Conservation (phyloP, 139 green algal species). For the Astrephomene gubernaculifera region DNA sequence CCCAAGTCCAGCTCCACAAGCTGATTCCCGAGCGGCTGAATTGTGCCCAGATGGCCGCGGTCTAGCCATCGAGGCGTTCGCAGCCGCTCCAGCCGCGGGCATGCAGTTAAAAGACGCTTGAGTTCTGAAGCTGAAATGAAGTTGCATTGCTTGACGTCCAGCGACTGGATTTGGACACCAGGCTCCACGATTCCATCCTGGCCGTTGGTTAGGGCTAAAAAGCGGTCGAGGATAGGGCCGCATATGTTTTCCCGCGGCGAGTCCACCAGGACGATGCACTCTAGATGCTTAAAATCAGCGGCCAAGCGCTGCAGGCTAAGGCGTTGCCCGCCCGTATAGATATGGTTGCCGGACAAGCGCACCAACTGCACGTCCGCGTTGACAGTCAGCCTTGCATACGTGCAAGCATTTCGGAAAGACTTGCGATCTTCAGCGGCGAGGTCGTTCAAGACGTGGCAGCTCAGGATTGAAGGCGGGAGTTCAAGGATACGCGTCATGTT, state of each 20-base stretch:
- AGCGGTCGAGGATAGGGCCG: not conserved
- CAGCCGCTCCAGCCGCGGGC: not conserved
- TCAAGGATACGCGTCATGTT: not conserved
- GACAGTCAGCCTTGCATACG: not conserved
- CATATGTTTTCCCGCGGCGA: not conserved
- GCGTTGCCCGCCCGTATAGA: not conserved
- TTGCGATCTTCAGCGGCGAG: not conserved
- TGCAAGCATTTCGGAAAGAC: not conserved
- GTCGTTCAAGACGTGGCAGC: not conserved
- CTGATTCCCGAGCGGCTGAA: not conserved
- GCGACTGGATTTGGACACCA: not conserved
- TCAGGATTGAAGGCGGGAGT: not conserved
- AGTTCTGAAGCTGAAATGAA: not conserved
- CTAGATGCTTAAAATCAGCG: not conserved
- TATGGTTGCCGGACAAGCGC: not conserved
- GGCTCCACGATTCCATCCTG: not conserved
- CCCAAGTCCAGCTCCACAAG: constrained; percentile 23
- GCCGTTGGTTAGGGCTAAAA: not conserved
- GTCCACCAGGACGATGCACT: not conserved
- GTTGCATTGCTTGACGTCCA: constrained; percentile 28
- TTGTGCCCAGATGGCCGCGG: not conserved
- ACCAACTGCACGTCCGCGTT: not conserved
- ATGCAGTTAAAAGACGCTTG: not conserved
- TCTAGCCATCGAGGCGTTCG: not conserved
- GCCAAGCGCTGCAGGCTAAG: not conserved